Evolutionary conservation across 306 rosid species (phyloP).

Genomic region (Trifolium fragiferum): DNA sequence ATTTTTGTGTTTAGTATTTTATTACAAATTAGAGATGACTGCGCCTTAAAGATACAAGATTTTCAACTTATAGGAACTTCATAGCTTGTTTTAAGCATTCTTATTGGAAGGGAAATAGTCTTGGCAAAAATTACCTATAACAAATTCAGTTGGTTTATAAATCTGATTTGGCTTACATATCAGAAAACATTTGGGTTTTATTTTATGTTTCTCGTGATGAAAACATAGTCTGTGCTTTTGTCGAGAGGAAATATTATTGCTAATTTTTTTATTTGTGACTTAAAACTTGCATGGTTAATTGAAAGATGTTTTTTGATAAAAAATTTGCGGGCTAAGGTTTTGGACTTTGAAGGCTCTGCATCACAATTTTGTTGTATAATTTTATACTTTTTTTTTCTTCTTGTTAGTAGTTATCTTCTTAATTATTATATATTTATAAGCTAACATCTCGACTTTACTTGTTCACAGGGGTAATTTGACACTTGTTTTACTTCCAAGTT

Average conservation of each 20-base stretch:
- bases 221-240: background rate
- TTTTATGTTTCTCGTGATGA: constrained; percentile 10
- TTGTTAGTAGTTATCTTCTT: constrained; percentile 21
- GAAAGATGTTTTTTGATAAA: constrained; percentile 1
- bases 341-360: constrained; percentile 4
- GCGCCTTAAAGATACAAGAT: constrained; percentile 1
- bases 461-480: constrained; percentile 83
- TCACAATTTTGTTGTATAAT: background rate
- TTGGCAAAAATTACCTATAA: constrained; percentile 7
- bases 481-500: constrained; percentile 80
- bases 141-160: constrained; percentile 15
- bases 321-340: constrained; percentile 2
- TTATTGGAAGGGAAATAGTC: background rate
- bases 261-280: background rate
- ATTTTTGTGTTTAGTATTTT: constrained; percentile 3
- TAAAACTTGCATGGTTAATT: background rate
- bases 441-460: constrained; percentile 29
- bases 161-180: constrained; percentile 8
- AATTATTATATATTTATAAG: constrained; percentile 23
- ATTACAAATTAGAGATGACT: constrained; percentile 4
- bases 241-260: background rate
- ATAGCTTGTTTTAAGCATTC: background rate
- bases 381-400: background rate
- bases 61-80: constrained; percentile 10
- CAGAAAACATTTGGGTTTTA: background rate